Evolutionary conservation across 2,329 filamentous ascomycete genomes (phyloP), one percentile per base, ranked within the genome.

Genomic region (Clarireedia paspali): DNA sequence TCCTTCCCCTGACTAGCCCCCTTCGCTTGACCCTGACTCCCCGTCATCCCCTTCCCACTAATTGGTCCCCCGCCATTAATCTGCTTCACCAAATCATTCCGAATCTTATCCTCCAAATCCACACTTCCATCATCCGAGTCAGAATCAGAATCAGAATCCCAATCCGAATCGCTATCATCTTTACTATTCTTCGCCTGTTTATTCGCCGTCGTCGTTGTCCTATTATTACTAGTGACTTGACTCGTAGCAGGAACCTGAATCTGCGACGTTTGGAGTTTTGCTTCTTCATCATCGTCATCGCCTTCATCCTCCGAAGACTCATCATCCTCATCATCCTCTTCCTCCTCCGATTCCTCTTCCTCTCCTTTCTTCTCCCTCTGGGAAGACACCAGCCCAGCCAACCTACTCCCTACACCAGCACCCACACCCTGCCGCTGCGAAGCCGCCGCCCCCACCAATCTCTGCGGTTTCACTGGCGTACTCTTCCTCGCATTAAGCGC

Each of bases 281-380:
- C 59, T 20, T 54, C 53, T 15, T 47, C 57, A 23, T 54, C 51
- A 6, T 53, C 51, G 26, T 51, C 56, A 2, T 58, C 48, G 2
- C 58, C 53, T 5, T 63, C 59, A 24, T 60, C 60, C 27, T 27
- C 46, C 23, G 58, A 60, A n/a, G 57, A 57, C 5, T 57, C 53
- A 27, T 60, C 55, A 4, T 55, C 52, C 5, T 60, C 47, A 20
- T 20, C 20, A 20, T 20, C 20, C 20, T 20, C 20, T 20, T 58
- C 60, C 5, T 30, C 7, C 27, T 30, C 27, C 1, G 27, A 30
- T 30, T 30, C 27, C 7, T 30, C 27, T 30, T 30, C 27, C 27
- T 30, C 27, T 20, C 20, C 20, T 10, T 30, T 30, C 7, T 30
- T 10, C 7, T 10, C 27, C 27, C 27, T 10, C 27, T 9, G 7